These are phyloP conservation scores for Mycena rebaudengoi DNA, from an alignment of 768 basidiomycete genomes.

Conservation along the genomic window DNA sequence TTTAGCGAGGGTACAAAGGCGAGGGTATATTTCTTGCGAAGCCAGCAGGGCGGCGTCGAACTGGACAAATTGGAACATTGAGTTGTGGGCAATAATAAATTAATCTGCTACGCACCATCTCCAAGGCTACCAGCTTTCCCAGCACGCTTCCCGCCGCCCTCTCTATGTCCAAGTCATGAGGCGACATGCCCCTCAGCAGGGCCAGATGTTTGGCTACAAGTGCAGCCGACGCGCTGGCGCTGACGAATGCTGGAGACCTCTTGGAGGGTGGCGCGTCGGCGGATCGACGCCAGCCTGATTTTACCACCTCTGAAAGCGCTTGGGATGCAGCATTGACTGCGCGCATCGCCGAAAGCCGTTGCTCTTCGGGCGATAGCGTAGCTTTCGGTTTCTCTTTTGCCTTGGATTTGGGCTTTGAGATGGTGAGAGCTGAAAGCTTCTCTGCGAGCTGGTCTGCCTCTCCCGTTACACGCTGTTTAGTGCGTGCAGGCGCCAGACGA, in stretches of 20 bases:
- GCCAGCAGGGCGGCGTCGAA: constrained; percentile 57
- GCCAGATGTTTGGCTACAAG: constrained; percentile 55
- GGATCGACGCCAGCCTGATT: constrained; percentile 68
- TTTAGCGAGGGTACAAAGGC: constrained; percentile 46
- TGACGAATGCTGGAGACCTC: constrained; percentile 37
- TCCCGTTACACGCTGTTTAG: constrained; percentile 18
- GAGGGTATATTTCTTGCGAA: constrained; percentile 56
- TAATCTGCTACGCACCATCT: constrained; percentile 64
- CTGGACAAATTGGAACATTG: constrained; percentile 46
- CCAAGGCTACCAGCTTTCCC: constrained; percentile 72
- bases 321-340: constrained; percentile 71
- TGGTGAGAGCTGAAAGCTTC: constrained; percentile 13
- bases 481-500: constrained; percentile 15
- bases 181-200: constrained; percentile 53
- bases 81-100: neutral
- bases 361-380: constrained; percentile 41
- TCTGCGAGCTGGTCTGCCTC: constrained; percentile 13
- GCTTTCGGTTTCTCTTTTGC: constrained; percentile 23
- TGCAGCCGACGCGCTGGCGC: constrained; percentile 45
- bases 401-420: constrained; percentile 21
- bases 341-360: constrained; percentile 62
- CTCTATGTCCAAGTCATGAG: constrained; percentile 71
- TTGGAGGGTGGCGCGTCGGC: constrained; percentile 35
- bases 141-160: constrained; percentile 73
- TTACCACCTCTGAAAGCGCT: constrained; percentile 56